Conservation (phyloP, 139 green algal species). For the Yamagishiella unicocca region DNA sequence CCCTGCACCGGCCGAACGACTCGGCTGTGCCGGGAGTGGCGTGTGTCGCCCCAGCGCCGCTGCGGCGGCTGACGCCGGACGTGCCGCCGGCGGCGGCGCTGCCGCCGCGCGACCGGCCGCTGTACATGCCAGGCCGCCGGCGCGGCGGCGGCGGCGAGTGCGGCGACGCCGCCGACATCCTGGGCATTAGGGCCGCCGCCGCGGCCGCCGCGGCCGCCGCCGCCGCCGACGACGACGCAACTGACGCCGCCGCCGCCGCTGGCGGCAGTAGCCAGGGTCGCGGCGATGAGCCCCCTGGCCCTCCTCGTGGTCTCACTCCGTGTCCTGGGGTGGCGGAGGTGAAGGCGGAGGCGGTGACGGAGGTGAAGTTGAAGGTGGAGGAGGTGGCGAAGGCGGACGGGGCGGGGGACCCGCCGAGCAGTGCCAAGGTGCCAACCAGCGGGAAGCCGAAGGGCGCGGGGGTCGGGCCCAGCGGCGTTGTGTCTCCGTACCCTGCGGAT, state of each 20-base stretch:
- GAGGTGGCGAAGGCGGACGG: background rate
- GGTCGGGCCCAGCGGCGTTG: too few relatives aligned
- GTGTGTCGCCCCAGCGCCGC: conserved; percentile 11
- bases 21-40: background rate
- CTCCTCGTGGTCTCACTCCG: background rate
- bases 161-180: background rate
- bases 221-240: background rate
- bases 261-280: background rate
- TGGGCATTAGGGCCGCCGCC: background rate
- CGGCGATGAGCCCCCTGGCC: background rate
- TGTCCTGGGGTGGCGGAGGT: background rate
- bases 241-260: background rate
- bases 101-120: background rate
- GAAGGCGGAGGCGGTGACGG: background rate
- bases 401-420: background rate
- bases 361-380: background rate
- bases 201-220: background rate
- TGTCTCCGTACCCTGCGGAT: too few relatives aligned
- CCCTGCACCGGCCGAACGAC: background rate
- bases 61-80: conserved; percentile 1
- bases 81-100: conserved; percentile 20
- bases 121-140: conserved; percentile 4
- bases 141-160: background rate
- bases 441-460: too few relatives aligned
- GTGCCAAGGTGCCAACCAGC: too few relatives aligned